Conservation (phyloP, 805 yeast species). For the Hanseniaspora mollemarum region DNA sequence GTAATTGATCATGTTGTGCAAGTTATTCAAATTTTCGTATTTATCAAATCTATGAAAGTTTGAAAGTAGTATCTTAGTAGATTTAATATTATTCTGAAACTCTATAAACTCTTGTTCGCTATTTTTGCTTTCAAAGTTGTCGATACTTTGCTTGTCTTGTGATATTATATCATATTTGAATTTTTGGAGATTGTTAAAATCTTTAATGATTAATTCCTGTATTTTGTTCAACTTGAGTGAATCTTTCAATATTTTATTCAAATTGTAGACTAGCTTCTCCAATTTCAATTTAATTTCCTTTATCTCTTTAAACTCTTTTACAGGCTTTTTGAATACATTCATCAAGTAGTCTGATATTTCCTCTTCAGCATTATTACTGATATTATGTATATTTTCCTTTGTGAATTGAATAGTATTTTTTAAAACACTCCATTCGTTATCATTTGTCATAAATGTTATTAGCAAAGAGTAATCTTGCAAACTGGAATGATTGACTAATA, state of each 20-base stretch:
- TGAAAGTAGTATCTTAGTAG: slow-evolving; percentile 7
- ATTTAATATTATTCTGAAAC: slow-evolving; percentile 5
- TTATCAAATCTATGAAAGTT: slow-evolving; percentile 10
- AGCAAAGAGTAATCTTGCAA: slow-evolving; percentile 10
- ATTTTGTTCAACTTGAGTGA: slow-evolving; percentile 10
- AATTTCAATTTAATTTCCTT: slow-evolving; percentile 11
- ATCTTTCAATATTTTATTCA: slow-evolving; percentile 8
- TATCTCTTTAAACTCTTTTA: slow-evolving; percentile 11
- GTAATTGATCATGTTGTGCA: slow-evolving; percentile 8
- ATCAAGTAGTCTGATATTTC: slow-evolving; percentile 13
- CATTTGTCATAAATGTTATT: slow-evolving; percentile 15
- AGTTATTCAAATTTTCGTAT: slow-evolving; percentile 11
- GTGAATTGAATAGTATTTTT: slow-evolving; percentile 13
- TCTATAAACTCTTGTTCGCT: slow-evolving; percentile 1
- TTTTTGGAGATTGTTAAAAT: slow-evolving; percentile 9
- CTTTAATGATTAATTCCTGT: slow-evolving; percentile 9
- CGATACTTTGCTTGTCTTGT: slow-evolving; percentile 1
- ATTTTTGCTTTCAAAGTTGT: slow-evolving; percentile 1
- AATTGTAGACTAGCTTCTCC: slow-evolving; percentile 13
- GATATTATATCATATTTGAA: slow-evolving; percentile 7
- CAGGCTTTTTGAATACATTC: slow-evolving; percentile 14
- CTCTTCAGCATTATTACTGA: slow-evolving; percentile 3
- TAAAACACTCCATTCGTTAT: slow-evolving; percentile 11
- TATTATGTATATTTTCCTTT: slow-evolving; percentile 1
- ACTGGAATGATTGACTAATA: slow-evolving; percentile 8